Evolutionary conservation across 257 asterid species (phyloP), one percentile per base, ranked within the genome.

Genomic region (Nicotiana obtusifolia): DNA sequence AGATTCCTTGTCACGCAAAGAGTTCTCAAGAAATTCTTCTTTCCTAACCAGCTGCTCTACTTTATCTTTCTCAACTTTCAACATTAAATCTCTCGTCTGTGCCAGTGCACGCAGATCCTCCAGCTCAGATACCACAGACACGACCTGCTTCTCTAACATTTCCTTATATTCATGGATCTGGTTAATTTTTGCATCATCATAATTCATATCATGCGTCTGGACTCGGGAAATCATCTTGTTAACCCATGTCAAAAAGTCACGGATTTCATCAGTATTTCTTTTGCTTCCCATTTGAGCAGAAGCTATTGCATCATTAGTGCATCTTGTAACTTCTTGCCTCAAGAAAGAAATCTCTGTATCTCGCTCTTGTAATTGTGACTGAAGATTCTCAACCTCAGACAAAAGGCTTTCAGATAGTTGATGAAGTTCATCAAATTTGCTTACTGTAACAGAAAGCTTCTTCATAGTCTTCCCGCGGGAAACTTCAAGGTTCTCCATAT

Each of bases 291-390:
- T 91, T 85, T 95, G 97, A 85, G 97, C 84, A 33, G 90, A 89
- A 82, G 94, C 84, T 80, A 96, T 88, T 79, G 91, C 91, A 87
- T 94, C 98, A 81, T 93, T 92, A 4, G 98, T 94, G 92, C 97
- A 93, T 88, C 99, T 87, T 54, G 99, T 94, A 82, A 96, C 97
- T 90, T 96, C 99, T 89, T 94, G 97, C 89, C 99, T 86, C 80
- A 96, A 97, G 87, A 96, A 96, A 87, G 99, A 96, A 87, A 96
- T 88, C 88, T 96, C 99, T 68, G 86, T 90, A 84, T 94, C 98
- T 81, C 92, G 93, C 87, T 96, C 98, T 88, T 88, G 97, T 87
- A 93, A 87, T 82, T 96, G 97, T 64, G 92, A 88, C 89, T 94
- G 99, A 83, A 96, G 99, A 86, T 90, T 94, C 93, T 94, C 99